These are phyloP conservation scores for Mycosarcoma mackinlayi DNA, from an alignment of 1,284 basidiomycete species.

Conservation along the genomic window DNA sequence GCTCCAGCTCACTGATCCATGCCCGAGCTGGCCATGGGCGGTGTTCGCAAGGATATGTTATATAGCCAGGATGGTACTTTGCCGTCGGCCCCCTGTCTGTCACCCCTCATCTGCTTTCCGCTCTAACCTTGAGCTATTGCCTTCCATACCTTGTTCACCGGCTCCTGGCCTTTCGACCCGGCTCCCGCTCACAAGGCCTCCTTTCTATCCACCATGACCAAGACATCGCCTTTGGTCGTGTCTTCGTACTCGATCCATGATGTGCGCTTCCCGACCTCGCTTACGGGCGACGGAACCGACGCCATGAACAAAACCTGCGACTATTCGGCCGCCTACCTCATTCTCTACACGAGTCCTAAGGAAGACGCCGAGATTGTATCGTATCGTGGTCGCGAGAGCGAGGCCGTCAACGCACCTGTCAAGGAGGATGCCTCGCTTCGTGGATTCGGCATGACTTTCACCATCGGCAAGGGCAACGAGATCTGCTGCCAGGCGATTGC, in stretches of 20 bases:
- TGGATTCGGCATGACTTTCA: conserved; percentile 70
- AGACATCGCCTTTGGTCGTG: conserved; percentile 37
- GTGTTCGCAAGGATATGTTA: neutral
- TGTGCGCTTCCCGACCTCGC: conserved; percentile 40
- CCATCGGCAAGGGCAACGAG: conserved; percentile 74
- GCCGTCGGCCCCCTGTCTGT: neutral
- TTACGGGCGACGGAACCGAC: conserved; percentile 88
- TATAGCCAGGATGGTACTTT: conserved; percentile 1
- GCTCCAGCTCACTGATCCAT: too few species aligned
- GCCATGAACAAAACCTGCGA: conserved; percentile 90
- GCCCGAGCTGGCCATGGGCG: too few species aligned
- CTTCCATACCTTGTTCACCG: neutral
- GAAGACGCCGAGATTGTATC: conserved; percentile 35
- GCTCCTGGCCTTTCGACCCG: too few species aligned
- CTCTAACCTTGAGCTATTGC: neutral
- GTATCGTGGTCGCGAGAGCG: conserved; percentile 41
- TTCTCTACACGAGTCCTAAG: conserved; percentile 75
- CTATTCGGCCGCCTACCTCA: conserved; percentile 91
- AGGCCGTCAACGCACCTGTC: conserved; percentile 49
- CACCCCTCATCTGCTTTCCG: neutral
- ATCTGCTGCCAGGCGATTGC: conserved; percentile 70
- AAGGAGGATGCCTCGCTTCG: conserved; percentile 70
- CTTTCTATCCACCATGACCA: conserved; percentile 24
- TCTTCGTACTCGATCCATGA: conserved; percentile 51
- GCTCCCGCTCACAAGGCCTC: neutral